Evolutionary conservation across 2,329 filamentous ascomycete species (phyloP).

Genomic region (Geoglossum cookeanum): DNA sequence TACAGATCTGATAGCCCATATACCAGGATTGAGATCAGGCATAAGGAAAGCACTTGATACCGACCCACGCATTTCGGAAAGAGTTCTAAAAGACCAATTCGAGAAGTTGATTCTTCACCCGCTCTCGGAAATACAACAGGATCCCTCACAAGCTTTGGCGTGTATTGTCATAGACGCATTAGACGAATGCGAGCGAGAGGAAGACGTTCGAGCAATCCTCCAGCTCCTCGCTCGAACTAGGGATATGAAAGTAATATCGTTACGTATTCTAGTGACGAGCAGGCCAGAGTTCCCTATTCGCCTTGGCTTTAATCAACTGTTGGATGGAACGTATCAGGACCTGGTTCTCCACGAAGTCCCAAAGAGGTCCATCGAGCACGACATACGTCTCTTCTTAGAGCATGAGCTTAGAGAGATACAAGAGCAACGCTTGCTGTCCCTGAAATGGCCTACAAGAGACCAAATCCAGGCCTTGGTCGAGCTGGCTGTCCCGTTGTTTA

Average conservation of each 20-base stretch:
- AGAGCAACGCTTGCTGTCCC: constrained; percentile 6
- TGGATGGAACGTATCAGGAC: constrained; percentile 14
- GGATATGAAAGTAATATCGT: constrained; percentile 4
- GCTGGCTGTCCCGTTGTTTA: constrained; percentile 20
- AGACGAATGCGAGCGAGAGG: constrained; percentile 15
- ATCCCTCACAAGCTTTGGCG: background rate
- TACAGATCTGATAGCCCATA: constrained; percentile 14
- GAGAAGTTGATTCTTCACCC: constrained; percentile 22
- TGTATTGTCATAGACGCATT: constrained; percentile 16
- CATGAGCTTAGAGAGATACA: constrained; percentile 17
- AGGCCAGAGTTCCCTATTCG: constrained; percentile 14
- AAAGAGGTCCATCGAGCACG: constrained; percentile 15
- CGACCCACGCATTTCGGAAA: constrained; percentile 15
- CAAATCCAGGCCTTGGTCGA: constrained; percentile 12
- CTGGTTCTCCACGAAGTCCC: constrained; percentile 22
- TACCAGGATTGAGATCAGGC: constrained; percentile 15
- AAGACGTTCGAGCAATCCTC: constrained; percentile 10
- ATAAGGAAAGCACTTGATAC: constrained; percentile 17
- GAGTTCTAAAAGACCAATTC: constrained; percentile 21
- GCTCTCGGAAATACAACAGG: constrained; percentile 11
- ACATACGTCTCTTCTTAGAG: constrained; percentile 20
- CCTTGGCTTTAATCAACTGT: constrained; percentile 12
- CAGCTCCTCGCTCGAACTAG: constrained; percentile 10
- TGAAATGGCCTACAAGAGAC: constrained; percentile 16
- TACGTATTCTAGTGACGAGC: constrained; percentile 16